Percentiles rank a stretch among this genome's conserved stretches.
Conservation (phyloP, 2,329 filamentous ascomycete genomes). For the Emericellopsis cladophorae region DNA sequence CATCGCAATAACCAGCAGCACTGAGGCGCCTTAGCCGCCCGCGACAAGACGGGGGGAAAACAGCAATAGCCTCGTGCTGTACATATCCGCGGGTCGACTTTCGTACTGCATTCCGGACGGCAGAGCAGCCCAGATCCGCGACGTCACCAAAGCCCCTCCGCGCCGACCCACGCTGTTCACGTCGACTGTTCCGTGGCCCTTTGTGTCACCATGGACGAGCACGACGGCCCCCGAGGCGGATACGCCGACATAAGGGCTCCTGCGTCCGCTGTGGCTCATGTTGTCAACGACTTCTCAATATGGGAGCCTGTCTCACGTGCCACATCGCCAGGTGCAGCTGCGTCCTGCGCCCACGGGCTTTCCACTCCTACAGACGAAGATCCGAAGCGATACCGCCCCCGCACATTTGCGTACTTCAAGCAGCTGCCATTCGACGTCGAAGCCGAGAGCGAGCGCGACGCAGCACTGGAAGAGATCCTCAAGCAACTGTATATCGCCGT, state of each 20-base stretch:
- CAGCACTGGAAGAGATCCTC: conserved; percentile 73
- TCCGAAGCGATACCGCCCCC: conserved; percentile 61
- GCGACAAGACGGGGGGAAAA: too few species aligned
- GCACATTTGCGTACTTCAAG: conserved; percentile 87
- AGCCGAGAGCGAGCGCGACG: conserved; percentile 62
- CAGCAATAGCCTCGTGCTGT: too few species aligned
- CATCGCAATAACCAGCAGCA: too few species aligned
- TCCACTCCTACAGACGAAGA: conserved; percentile 29
- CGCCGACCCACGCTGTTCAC: too few species aligned
- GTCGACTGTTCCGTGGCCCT: too few species aligned
- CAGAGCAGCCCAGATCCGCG: too few species aligned
- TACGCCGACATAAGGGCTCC: conserved; percentile 13
- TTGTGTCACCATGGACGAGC: conserved; percentile 21
- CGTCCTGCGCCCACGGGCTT: conserved; percentile 29
- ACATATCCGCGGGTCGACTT: too few species aligned
- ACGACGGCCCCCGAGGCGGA: conserved; percentile 13
- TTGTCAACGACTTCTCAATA: conserved; percentile 25
- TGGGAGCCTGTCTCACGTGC: conserved; percentile 69
- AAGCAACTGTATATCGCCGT: conserved; percentile 89
- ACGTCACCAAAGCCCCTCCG: too few species aligned
- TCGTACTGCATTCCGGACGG: too few species aligned
- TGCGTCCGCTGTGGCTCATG: conserved; percentile 16
- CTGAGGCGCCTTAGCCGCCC: too few species aligned
- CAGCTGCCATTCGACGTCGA: conserved; percentile 86
- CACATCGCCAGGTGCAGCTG: conserved; percentile 60